phyloP scores from a whole-genome alignment of 108 stramenopile species.

The Cyclostephanos tholiformis region DNA sequence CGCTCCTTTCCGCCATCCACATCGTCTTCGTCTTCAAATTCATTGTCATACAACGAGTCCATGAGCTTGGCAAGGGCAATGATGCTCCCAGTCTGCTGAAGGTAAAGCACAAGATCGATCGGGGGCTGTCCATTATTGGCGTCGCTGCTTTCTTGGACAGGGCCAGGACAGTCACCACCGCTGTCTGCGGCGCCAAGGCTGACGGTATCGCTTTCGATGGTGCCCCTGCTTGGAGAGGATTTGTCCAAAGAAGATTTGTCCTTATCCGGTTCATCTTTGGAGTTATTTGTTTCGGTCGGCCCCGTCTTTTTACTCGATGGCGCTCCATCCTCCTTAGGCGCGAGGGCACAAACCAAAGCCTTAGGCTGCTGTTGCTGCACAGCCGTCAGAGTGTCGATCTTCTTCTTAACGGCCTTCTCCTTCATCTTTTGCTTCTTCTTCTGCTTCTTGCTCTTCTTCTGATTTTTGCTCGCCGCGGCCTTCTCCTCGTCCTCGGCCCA shows the following conservation, averaged over 20 bases:
- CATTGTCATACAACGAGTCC: constrained; percentile 79
- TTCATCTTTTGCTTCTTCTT: constrained; percentile 86
- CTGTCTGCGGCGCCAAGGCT: constrained; percentile 20
- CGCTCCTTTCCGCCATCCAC: constrained; percentile 8
- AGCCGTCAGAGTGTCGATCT: constrained; percentile 10
- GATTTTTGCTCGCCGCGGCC: constrained; percentile 80
- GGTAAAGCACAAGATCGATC: constrained; percentile 81
- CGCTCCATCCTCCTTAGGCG: constrained; percentile 20
- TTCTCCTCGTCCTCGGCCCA: constrained; percentile 87
- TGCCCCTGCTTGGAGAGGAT: constrained; percentile 40
- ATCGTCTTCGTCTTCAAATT: constrained; percentile 62
- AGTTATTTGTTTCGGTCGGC: constrained; percentile 1
- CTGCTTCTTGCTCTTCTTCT: constrained; percentile 86
- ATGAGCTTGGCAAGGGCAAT: constrained; percentile 86
- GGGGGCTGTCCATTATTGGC: constrained; percentile 55
- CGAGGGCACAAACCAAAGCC: background rate
- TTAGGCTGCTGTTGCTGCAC: constrained; percentile 12
- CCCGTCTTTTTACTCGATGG: constrained; percentile 15
- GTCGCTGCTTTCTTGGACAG: constrained; percentile 55
- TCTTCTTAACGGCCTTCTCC: constrained; percentile 70
- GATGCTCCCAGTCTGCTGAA: constrained; percentile 84
- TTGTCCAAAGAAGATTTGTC: constrained; percentile 10
- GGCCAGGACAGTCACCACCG: constrained; percentile 5
- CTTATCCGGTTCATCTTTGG: constrained; percentile 4
- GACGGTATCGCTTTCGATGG: constrained; percentile 42